Evolutionary conservation across 495 filamentous ascomycete genomes (phyloP).

Genomic region (Penicillium antarcticum): DNA sequence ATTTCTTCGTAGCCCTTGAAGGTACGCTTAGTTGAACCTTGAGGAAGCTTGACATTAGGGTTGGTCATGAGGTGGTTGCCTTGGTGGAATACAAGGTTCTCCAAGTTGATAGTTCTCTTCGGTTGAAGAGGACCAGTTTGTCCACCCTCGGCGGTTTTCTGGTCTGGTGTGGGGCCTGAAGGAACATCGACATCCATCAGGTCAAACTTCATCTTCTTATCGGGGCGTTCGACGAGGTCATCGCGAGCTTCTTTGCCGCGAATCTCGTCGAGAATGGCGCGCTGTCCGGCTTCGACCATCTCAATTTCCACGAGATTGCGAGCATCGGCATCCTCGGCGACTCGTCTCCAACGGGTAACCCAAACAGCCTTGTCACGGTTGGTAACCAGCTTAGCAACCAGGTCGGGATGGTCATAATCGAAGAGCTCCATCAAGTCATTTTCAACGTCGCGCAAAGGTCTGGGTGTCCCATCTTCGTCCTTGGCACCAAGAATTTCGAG

Average conservation of each 20-base stretch:
- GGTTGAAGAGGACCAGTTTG: slow-evolving; percentile 86
- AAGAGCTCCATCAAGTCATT: slow-evolving; percentile 98
- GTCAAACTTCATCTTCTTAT: slow-evolving; percentile 79
- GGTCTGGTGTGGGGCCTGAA: slow-evolving; percentile 47
- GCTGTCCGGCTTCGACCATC: slow-evolving; percentile 85
- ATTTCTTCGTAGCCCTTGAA: slow-evolving; percentile 99
- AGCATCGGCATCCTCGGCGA: slow-evolving; percentile 75
- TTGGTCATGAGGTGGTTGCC: slow-evolving; percentile 99
- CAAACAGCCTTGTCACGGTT: slow-evolving; percentile 92
- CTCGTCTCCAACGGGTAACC: slow-evolving; percentile 84
- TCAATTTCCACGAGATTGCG: slow-evolving; percentile 77
- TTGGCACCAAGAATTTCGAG: slow-evolving; percentile 75
- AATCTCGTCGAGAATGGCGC: slow-evolving; percentile 82
- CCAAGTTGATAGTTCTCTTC: slow-evolving; percentile 81
- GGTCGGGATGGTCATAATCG: slow-evolving; percentile 92
- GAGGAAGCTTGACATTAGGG: slow-evolving; percentile 88
- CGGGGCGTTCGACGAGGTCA: slow-evolving; percentile 49
- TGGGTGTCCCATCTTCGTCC: slow-evolving; percentile 77
- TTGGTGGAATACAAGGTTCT: slow-evolving; percentile 95
- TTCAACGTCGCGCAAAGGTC: slow-evolving; percentile 84
- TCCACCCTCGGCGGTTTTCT: slow-evolving; percentile 58
- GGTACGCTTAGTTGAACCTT: slow-evolving; percentile 88
- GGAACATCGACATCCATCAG: slow-evolving; percentile 90
- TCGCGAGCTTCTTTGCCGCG: slow-evolving; percentile 59
- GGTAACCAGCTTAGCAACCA: slow-evolving; percentile 87